Evolutionary conservation across 345 rosid genomes (phyloP).

Genomic region (Heritiera littoralis): DNA sequence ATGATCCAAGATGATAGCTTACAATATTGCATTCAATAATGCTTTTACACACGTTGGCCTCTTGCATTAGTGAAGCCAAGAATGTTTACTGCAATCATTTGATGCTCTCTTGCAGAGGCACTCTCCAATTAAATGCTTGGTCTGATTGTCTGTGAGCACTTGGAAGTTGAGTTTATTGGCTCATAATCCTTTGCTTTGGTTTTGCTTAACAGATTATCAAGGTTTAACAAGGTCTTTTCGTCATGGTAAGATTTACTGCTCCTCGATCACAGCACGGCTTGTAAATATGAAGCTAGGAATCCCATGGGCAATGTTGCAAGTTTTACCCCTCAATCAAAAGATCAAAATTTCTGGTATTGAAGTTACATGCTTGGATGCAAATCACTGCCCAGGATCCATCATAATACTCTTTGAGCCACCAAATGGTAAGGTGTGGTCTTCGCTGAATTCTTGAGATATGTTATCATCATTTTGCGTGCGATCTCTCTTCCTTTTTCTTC

Average conservation of each 20-base stretch:
- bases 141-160: not conserved
- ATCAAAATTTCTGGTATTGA: constrained; percentile 58
- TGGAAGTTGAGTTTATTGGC: not conserved
- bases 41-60: not conserved
- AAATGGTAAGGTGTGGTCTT: constrained; percentile 76
- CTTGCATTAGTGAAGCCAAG: not conserved
- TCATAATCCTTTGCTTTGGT: not conserved
- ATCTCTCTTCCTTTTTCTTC: constrained; percentile 5
- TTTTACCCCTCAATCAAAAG: constrained; percentile 72
- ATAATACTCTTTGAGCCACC: constrained; percentile 87
- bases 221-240: constrained; percentile 83
- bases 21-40: not conserved
- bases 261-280: constrained; percentile 79
- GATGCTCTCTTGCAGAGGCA: not conserved
- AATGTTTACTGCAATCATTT: not conserved
- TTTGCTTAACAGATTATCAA: constrained; percentile 80
- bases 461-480: constrained; percentile 9
- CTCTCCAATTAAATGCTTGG: too few species aligned
- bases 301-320: constrained; percentile 75
- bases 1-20: not conserved
- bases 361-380: constrained; percentile 90
- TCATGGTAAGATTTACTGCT: constrained; percentile 92
- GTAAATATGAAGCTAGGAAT: constrained; percentile 87
- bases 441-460: constrained; percentile 19
- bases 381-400: constrained; percentile 93